phyloP scores from a whole-genome alignment of 2,329 filamentous ascomycete species.

The Colletotrichum phormii region DNA sequence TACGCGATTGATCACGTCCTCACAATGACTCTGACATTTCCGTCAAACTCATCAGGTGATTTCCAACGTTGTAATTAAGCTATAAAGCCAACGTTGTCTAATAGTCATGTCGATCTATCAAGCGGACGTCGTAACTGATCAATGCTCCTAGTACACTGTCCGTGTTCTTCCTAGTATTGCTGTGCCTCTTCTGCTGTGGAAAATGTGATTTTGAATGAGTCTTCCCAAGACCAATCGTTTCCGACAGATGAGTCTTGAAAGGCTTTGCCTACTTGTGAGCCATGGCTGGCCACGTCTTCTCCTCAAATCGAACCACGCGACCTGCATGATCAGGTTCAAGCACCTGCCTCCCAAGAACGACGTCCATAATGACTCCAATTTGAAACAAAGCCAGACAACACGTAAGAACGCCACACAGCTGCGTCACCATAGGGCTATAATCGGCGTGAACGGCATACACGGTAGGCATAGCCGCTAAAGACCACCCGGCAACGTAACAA shows the following conservation, averaged over 20 bases:
- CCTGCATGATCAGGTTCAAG: background rate
- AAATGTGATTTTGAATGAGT: background rate
- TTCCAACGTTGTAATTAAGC: background rate
- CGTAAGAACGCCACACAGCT: background rate
- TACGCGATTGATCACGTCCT: background rate
- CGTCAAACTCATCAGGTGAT: background rate
- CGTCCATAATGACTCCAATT: background rate
- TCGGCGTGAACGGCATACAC: conserved; percentile 3
- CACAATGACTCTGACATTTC: background rate
- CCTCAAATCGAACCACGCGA: background rate
- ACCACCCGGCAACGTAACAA: background rate
- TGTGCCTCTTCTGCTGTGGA: background rate
- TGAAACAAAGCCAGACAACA: conserved; percentile 9
- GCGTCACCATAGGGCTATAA: background rate
- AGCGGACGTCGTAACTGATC: background rate
- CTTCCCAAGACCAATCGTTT: background rate
- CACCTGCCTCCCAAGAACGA: background rate
- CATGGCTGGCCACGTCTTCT: background rate
- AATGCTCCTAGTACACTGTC: background rate
- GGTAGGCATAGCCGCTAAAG: background rate
- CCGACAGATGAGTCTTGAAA: background rate
- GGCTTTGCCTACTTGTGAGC: background rate
- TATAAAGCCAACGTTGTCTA: background rate
- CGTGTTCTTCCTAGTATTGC: background rate
- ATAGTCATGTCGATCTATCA: background rate